Conservation (phyloP, 192 early-diverging fungal species). For the Entrophospora sp. region DNA sequence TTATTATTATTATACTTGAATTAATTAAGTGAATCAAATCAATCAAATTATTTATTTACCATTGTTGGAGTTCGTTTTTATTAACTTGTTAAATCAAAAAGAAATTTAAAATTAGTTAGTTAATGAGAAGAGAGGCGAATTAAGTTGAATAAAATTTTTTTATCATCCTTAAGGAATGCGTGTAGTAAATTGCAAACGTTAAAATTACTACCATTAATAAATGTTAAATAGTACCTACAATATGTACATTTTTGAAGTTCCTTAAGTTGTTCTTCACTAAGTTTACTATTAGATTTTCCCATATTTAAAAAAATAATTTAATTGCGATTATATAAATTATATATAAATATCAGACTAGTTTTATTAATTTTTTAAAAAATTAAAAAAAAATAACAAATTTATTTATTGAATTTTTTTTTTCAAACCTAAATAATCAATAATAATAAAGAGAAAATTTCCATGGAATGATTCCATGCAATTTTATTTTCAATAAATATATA, state of each 20-base stretch:
- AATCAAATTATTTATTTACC: slow-evolving; percentile 39
- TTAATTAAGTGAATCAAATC: background rate
- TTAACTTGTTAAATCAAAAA: slow-evolving; percentile 39
- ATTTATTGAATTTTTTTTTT: too few relatives aligned
- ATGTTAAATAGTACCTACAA: slow-evolving; percentile 56
- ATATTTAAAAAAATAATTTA: too few relatives aligned
- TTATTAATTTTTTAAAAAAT: too few relatives aligned
- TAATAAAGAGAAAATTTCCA: too few relatives aligned
- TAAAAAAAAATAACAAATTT: too few relatives aligned
- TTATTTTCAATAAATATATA: too few relatives aligned
- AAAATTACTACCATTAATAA: too few relatives aligned
- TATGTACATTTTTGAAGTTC: slow-evolving; percentile 70
- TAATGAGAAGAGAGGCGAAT: background rate
- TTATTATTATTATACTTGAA: background rate
- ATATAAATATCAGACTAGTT: too few relatives aligned
- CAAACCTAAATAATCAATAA: too few relatives aligned
- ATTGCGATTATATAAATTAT: too few relatives aligned
- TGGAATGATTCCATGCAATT: too few relatives aligned
- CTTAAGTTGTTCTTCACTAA: slow-evolving; percentile 63
- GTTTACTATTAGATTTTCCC: slow-evolving; percentile 81
- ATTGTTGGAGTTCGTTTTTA: slow-evolving; percentile 90
- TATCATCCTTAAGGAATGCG: background rate
- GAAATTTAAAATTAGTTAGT: background rate
- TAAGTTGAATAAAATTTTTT: background rate
- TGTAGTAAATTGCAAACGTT: too few relatives aligned